Evolutionary conservation across 2,329 filamentous ascomycete species (phyloP), one percentile per base, ranked within the genome.

Genomic region (Acephala macrosclerotiorum): DNA sequence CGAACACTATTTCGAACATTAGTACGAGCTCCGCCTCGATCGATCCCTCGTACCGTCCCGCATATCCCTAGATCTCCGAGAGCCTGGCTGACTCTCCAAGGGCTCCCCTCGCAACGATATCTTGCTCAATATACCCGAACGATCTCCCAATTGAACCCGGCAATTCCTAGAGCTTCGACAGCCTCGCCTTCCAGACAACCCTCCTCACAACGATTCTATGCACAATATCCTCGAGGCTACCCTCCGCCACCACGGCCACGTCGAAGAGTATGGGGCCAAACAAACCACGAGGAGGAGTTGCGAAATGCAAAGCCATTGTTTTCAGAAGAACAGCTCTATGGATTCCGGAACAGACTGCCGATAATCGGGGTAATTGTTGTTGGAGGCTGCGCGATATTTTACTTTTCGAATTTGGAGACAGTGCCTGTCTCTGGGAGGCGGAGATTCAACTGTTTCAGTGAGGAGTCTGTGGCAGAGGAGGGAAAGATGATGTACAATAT

Each of bases 341-440:
- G 73, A 4, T 68, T 79, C 29, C 76, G 77, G 42, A 78, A 77
- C 64, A 77, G 72, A 2, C 65, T 68, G 60, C 80, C 81, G 53
- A 77, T 79, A 63, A 72, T 79, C 33, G 77, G 85, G 16, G 75
- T 83, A 18, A 69, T 80, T 0, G 66, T 80, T 16, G 80, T 80
- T 33, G 75, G 81, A 18, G 72, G 77, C n/a, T 49, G 58, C 5
- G 25, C 65, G 18, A 58, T 75, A 3, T 88, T 93, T 75, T 94
- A 93, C 80, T 81, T 88, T 63, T 83, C 80, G 74, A 90, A 94
- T 75, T 80, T 92, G 49, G 89, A 95, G 77, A 85, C 85, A 36
- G 91, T 94, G 16, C 91, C 91, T 1, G 85, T 93, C 7, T 91
- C 88, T 5, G 89, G 90, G 0, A 86, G 92, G 9, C 82, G 83